Evolutionary conservation across 176 grass and related monocot species (phyloP).

Genomic region (Pharus latifolius): DNA sequence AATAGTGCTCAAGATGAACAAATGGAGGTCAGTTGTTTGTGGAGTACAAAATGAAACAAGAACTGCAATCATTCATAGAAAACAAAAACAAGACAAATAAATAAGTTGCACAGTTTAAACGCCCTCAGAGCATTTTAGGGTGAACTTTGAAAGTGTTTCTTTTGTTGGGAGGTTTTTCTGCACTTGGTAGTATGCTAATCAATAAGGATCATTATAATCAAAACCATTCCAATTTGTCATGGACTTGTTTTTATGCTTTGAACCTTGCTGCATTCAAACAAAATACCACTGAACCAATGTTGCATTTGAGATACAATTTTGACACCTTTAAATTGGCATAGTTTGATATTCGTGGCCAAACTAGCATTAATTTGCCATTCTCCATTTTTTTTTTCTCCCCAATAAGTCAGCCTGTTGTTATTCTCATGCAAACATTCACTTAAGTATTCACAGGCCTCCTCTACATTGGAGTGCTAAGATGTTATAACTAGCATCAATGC

Average conservation of each 20-base stretch:
- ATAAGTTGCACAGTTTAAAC: not conserved
- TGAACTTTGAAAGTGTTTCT: not conserved
- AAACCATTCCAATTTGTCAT: too few relatives aligned
- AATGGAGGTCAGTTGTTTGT: not conserved
- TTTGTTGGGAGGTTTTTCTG: not conserved
- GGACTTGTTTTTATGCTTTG: too few relatives aligned
- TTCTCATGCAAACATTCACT: not conserved
- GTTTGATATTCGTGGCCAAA: too few relatives aligned
- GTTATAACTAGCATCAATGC: not conserved
- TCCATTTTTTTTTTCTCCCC: too few relatives aligned
- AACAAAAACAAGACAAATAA: not conserved
- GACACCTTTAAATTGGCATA: too few relatives aligned
- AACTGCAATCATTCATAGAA: not conserved
- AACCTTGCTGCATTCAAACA: too few relatives aligned
- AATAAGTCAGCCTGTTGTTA: too few relatives aligned
- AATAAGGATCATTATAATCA: too few relatives aligned
- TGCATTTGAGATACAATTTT: too few relatives aligned
- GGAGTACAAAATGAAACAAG: not conserved
- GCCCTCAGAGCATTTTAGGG: not conserved
- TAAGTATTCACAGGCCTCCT: not conserved
- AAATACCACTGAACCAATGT: too few relatives aligned
- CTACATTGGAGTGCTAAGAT: conserved; percentile 4
- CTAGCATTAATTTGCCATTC: too few relatives aligned
- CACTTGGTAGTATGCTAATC: not conserved
- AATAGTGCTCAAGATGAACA: not conserved